phyloP scores from a whole-genome alignment of 306 rosid genomes.

The Dalbergia cultrata region DNA sequence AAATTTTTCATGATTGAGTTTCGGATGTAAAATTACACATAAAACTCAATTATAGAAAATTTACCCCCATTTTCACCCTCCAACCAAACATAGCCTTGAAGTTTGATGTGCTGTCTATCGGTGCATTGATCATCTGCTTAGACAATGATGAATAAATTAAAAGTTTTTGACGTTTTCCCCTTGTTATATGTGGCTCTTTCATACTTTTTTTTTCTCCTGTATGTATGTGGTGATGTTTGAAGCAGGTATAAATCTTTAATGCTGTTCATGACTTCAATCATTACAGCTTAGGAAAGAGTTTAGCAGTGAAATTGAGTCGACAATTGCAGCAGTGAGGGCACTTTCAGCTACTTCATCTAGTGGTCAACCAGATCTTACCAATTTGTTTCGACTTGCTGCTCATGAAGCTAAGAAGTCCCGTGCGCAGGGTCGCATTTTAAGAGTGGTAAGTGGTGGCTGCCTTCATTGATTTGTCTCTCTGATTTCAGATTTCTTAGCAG shows the following conservation, averaged over 20 bases:
- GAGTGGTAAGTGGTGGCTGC: conserved; percentile 69
- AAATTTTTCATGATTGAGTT: too few relatives aligned
- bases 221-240: background rate
- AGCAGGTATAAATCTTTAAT: background rate
- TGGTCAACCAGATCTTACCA: conserved; percentile 82
- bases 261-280: background rate
- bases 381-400: conserved; percentile 76
- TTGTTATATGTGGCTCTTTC: conserved; percentile 15
- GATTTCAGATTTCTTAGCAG: conserved; percentile 13
- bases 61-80: too few relatives aligned
- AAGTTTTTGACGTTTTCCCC: background rate
- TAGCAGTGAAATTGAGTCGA: conserved; percentile 75
- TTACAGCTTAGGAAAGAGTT: conserved; percentile 82
- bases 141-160: background rate
- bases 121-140: conserved; percentile 13
- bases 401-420: conserved; percentile 89
- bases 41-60: too few relatives aligned
- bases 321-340: conserved; percentile 64
- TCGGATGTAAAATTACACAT: too few relatives aligned
- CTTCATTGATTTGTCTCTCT: conserved; percentile 21
- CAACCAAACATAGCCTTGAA: too few relatives aligned
- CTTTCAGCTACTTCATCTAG: conserved; percentile 67
- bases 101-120: conserved; percentile 19
- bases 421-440: conserved; percentile 69
- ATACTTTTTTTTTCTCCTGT: background rate